Conservation (phyloP, 345 rosid genomes). For the Hypericum androsaemum region DNA sequence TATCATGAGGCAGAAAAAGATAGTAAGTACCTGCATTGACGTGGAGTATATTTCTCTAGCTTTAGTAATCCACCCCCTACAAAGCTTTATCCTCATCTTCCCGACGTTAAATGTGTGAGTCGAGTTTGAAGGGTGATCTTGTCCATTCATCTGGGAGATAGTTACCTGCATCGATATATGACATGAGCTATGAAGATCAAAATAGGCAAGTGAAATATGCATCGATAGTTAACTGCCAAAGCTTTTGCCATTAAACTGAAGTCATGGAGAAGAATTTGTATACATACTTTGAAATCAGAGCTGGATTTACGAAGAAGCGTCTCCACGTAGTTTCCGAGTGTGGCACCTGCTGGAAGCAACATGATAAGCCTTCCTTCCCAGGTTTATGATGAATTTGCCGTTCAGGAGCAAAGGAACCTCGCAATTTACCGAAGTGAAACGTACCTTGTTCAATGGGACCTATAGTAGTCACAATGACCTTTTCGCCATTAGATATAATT, state of each 20-base stretch:
- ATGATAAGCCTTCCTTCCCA: not conserved
- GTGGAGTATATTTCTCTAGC: slow-evolving; percentile 83
- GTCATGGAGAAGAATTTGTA: not conserved
- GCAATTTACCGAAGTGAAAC: not conserved
- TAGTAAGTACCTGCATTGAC: slow-evolving; percentile 93
- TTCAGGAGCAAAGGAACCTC: too few relatives aligned
- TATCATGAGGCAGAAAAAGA: too few relatives aligned
- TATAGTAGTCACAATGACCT: slow-evolving; percentile 40
- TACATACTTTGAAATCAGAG: slow-evolving; percentile 70
- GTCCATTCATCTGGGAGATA: slow-evolving; percentile 85
- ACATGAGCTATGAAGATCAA: not conserved
- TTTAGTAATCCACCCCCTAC: slow-evolving; percentile 97
- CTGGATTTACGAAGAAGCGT: slow-evolving; percentile 73
- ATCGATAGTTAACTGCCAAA: not conserved
- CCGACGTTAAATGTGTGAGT: slow-evolving; percentile 59
- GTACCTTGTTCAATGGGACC: slow-evolving; percentile 66
- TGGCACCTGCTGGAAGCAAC: slow-evolving; percentile 46
- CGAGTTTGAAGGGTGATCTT: slow-evolving; percentile 63
- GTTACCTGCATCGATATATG: slow-evolving; percentile 40
- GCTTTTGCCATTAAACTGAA: not conserved
- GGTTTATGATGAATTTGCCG: not conserved
- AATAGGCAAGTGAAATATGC: not conserved
- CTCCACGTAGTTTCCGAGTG: slow-evolving; percentile 61
- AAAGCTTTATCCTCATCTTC: slow-evolving; percentile 81
- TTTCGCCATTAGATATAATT: slow-evolving; percentile 48